A percentile compares a stretch with the other conserved stretches of the same genome.
Conservation (phyloP, 2,329 filamentous ascomycete species). For the Cylindrodendrum hubeiense region DNA sequence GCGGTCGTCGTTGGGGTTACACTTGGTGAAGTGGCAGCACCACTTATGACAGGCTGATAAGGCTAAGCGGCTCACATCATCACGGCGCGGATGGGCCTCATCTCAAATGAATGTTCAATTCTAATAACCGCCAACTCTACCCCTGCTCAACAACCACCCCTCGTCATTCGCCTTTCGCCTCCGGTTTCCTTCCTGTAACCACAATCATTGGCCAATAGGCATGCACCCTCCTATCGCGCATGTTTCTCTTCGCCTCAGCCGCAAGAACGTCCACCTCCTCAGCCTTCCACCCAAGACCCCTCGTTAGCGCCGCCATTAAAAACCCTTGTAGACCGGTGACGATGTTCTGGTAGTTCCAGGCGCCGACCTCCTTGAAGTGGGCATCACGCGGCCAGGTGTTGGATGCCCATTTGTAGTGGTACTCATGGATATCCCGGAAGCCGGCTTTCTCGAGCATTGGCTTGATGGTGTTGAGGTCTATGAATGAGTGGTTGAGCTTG, state of each 20-base stretch:
- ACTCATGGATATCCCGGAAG: constrained; percentile 13
- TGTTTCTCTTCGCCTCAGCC: constrained; percentile 6
- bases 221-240: constrained; percentile 17
- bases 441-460: constrained; percentile 11
- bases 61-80: no score
- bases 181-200: constrained; percentile 14
- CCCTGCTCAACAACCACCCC: background rate
- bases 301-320: constrained; percentile 15
- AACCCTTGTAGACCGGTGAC: constrained; percentile 16
- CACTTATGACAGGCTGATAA: no score
- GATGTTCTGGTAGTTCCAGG: constrained; percentile 16
- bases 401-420: constrained; percentile 16
- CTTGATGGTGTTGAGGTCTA: constrained; percentile 13
- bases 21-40: no score
- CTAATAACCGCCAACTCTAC: background rate
- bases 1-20: no score
- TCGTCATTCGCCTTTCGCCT: background rate
- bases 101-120: background rate
- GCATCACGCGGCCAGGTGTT: constrained; percentile 21
- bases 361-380: constrained; percentile 14
- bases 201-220: constrained; percentile 27
- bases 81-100: no score
- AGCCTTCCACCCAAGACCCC: constrained; percentile 9
- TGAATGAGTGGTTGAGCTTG: constrained; percentile 7
- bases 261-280: constrained; percentile 18